A percentile compares a stretch with the other conserved stretches of the same genome.
Evolutionary conservation across 805 yeast genomes (phyloP).

Genomic region (Kodamaea laetipori): DNA sequence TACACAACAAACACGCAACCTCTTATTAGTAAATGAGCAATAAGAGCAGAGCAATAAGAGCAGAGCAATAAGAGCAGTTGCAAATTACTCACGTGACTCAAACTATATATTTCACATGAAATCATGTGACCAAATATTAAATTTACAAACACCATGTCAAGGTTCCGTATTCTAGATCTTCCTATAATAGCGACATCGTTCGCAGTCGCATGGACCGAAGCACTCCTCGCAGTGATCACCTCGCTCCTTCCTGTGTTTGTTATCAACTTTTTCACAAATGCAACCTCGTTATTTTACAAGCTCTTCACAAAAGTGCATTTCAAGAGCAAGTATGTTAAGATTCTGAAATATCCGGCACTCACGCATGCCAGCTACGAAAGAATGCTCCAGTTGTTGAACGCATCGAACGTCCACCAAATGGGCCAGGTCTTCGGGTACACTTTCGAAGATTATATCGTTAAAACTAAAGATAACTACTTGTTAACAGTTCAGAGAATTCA

Average conservation of each 20-base stretch:
- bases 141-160: slow-evolving; percentile 5
- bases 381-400: slow-evolving; percentile 44
- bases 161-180: slow-evolving; percentile 50
- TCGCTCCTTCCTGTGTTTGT: slow-evolving; percentile 46
- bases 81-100: background rate
- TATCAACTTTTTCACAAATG: slow-evolving; percentile 37
- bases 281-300: slow-evolving; percentile 28
- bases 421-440: slow-evolving; percentile 67
- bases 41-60: too few relatives aligned
- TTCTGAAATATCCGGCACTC: slow-evolving; percentile 23
- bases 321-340: slow-evolving; percentile 25
- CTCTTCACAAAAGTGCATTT: slow-evolving; percentile 30
- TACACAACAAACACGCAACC: too few relatives aligned
- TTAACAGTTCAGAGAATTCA: slow-evolving; percentile 71
- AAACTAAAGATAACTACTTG: slow-evolving; percentile 75
- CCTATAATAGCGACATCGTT: slow-evolving; percentile 48
- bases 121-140: too few relatives aligned
- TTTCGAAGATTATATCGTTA: slow-evolving; percentile 74
- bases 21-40: too few relatives aligned
- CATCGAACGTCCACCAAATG: slow-evolving; percentile 62
- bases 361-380: slow-evolving; percentile 26
- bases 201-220: slow-evolving; percentile 52
- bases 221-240: slow-evolving; percentile 46
- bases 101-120: background rate
- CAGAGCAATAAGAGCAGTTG: too few relatives aligned